Base-by-base conservation (phyloP, 768 basidiomycete genomes). In the Porphyrellus cyaneotinctus region DNA sequence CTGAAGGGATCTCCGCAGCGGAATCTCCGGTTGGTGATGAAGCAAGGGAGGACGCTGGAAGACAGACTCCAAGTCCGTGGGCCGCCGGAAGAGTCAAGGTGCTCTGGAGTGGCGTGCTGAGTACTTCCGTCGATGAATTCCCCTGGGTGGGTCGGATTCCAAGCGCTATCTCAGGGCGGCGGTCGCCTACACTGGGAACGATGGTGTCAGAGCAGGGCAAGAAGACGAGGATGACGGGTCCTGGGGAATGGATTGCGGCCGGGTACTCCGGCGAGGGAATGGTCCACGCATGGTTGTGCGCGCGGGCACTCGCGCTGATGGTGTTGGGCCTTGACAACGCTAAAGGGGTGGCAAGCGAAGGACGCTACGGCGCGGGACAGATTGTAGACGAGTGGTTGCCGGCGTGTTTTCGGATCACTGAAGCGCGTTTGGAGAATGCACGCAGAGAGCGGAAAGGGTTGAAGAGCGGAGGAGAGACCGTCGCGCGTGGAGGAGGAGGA, bases 81-180 rank as follows among this genome's bases (percentile, higher is more conserved):
- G 69, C 63, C 2, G 61, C 67, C 20, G 81, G 78, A 1, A 69
- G 78, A 39, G 72, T 84, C 42, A 83, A 79, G 59, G 74, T 77
- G 6, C 60, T 74, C 3, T 88, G 87, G 87, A 79, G 80, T 41
- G 87, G 87, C 3, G 74, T 87, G 6, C 56, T 88, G 39, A 84
- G 80, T 2, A 55, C 80, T 4, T 88, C 87, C 0, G 75, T 75
- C 13, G 87, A 88, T 56, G 68, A 71, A 38, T 65, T 72, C 62
- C 87, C 87, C 4, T 88, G 87, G 87, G 83, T 88, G 33, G 87
- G 87, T 14, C 73, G 82, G 12, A 68, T 88, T 42, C 84, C 84
- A 1, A 56, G 56, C 18, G 67, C 58, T 22, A 65, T 86, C 11
- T 71, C 84, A 0, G 75, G 77, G 5, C 70, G 83, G 24, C 52